Evolutionary conservation across 768 basidiomycete genomes (phyloP).

Genomic region (Agrocybe pediades): DNA sequence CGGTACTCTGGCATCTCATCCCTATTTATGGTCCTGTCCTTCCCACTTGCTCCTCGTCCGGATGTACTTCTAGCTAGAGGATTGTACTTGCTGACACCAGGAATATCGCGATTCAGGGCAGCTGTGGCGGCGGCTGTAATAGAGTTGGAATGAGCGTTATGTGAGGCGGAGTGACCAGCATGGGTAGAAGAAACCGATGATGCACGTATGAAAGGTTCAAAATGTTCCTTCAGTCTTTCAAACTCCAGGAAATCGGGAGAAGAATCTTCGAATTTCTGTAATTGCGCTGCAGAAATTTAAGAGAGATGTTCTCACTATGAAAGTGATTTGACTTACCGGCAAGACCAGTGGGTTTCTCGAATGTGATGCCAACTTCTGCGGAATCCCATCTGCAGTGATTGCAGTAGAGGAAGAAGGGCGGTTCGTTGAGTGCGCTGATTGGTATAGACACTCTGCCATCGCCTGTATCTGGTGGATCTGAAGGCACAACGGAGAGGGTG

Average conservation of each 20-base stretch:
- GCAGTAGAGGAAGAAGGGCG: constrained; percentile 91
- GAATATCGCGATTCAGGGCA: constrained; percentile 85
- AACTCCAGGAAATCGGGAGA: constrained; percentile 87
- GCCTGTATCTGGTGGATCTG: constrained; percentile 72
- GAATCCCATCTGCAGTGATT: constrained; percentile 96
- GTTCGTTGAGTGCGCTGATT: constrained; percentile 68
- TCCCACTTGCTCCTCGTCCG: constrained; percentile 47
- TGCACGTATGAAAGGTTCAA: constrained; percentile 92
- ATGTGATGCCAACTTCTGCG: constrained; percentile 85
- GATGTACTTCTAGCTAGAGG: constrained; percentile 51
- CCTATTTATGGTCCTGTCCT: constrained; percentile 67
- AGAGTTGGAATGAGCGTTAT: constrained; percentile 75
- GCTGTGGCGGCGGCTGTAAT: constrained; percentile 90
- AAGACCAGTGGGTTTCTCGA: constrained; percentile 95
- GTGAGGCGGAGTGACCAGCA: constrained; percentile 53
- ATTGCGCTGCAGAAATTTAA: constrained; percentile 69
- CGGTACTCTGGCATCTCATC: constrained; percentile 81
- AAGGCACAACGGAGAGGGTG: constrained; percentile 88
- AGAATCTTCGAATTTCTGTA: constrained; percentile 88
- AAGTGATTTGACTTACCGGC: constrained; percentile 59
- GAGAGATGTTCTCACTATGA: not conserved
- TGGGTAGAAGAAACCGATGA: constrained; percentile 70
- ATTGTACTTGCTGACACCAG: constrained; percentile 79
- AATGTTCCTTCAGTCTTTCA: constrained; percentile 94
- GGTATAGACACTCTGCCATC: constrained; percentile 57